phyloP scores from a whole-genome alignment of 192 early-diverging fungal genomes.

The Phycomyces blakesleeanus region DNA sequence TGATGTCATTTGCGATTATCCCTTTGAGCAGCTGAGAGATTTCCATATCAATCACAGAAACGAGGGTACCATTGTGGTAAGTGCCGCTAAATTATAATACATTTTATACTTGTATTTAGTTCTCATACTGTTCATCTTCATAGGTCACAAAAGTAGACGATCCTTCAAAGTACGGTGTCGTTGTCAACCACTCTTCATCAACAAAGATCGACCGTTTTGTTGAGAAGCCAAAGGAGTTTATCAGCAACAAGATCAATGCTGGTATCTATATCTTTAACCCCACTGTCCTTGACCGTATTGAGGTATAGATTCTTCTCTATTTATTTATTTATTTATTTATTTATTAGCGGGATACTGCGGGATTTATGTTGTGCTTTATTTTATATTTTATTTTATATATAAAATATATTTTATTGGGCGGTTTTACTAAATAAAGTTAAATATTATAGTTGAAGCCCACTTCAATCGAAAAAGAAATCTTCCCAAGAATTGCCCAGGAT shows the following conservation, averaged over 20 bases:
- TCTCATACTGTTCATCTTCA: too few species aligned
- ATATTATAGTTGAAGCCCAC: constrained; percentile 86
- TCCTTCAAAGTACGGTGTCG: constrained; percentile 98
- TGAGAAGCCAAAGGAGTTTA: constrained; percentile 94
- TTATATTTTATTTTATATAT: too few species aligned
- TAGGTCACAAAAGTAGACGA: constrained; percentile 94
- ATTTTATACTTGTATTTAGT: too few species aligned
- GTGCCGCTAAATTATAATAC: too few species aligned
- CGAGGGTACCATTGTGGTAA: constrained; percentile 92
- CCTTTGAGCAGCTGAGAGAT: constrained; percentile 82
- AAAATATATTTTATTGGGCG: too few species aligned
- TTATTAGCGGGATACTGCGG: too few species aligned
- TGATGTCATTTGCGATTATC: constrained; percentile 99
- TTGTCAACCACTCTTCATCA: constrained; percentile 75
- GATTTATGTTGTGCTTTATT: too few species aligned
- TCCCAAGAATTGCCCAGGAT: constrained; percentile 90
- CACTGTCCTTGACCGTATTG: constrained; percentile 84
- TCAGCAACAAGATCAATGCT: constrained; percentile 98
- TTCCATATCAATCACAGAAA: constrained; percentile 90
- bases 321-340: constrained; percentile 14
- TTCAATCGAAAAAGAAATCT: constrained; percentile 97
- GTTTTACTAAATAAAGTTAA: too few species aligned
- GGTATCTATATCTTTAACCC: constrained; percentile 99
- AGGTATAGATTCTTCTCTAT: constrained; percentile 47
- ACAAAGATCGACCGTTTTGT: constrained; percentile 91